Evolutionary conservation across 768 basidiomycete genomes (phyloP).

Genomic region (Imleria badia): DNA sequence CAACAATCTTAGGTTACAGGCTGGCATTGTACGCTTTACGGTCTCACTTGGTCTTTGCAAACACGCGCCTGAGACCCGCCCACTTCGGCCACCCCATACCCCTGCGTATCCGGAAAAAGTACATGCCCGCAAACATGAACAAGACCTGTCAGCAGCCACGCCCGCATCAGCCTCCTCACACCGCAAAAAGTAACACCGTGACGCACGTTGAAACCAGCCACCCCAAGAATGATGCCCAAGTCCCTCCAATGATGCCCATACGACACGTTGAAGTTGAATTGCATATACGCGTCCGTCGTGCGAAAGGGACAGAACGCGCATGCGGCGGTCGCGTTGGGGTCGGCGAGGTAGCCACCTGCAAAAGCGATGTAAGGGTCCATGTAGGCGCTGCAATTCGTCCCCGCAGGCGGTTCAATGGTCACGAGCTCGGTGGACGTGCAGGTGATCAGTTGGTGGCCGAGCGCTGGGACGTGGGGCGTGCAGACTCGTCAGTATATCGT

Average conservation of each 20-base stretch:
- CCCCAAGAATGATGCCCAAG: constrained; percentile 8
- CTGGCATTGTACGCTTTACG: too few relatives aligned
- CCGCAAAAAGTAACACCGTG: too few relatives aligned
- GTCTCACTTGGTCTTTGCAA: neutral
- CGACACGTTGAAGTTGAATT: neutral
- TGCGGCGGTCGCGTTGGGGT: constrained; percentile 49
- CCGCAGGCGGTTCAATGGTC: constrained; percentile 50
- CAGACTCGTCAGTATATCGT: neutral
- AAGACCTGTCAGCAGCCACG: constrained; percentile 20
- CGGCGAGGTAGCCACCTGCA: constrained; percentile 56
- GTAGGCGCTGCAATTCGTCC: constrained; percentile 53
- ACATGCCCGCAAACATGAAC: constrained; percentile 30
- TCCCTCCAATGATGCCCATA: constrained; percentile 13
- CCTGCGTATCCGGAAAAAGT: constrained; percentile 30
- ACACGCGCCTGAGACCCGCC: neutral
- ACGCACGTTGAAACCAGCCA: constrained; percentile 44
- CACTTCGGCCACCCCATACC: constrained; percentile 11
- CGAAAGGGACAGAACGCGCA: constrained; percentile 58
- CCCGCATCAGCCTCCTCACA: neutral
- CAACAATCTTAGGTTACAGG: too few relatives aligned
- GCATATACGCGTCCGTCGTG: constrained; percentile 42
- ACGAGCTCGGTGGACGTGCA: constrained; percentile 58
- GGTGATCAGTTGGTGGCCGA: constrained; percentile 42
- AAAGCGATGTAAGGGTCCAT: constrained; percentile 47
- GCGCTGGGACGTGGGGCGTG: constrained; percentile 30